phyloP scores from a whole-genome alignment of 768 basidiomycete genomes.

The Austroboletus festivus region DNA sequence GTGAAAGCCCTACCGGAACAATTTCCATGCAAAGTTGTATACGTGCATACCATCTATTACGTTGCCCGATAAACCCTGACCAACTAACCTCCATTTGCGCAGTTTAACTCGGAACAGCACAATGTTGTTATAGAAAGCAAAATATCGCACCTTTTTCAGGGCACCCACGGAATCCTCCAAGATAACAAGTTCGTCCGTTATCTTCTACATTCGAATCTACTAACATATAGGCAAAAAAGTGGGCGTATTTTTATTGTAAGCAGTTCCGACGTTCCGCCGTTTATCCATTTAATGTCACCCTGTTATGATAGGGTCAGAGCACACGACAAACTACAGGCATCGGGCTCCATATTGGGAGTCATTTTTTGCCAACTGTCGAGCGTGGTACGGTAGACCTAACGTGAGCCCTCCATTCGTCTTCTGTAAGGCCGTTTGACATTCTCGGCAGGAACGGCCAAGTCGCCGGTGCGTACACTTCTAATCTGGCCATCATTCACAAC shows the following conservation, averaged over 20 bases:
- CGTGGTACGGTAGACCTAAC: constrained; percentile 85
- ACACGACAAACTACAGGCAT: constrained; percentile 89
- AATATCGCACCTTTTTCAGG: not conserved
- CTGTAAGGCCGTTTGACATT: not conserved
- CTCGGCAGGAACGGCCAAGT: not conserved
- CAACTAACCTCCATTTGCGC: not conserved
- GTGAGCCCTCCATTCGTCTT: constrained; percentile 36
- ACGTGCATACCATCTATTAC: not conserved
- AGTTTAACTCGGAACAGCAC: not conserved
- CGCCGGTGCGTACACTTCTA: not conserved
- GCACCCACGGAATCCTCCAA: not conserved
- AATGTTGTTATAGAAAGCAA: not conserved
- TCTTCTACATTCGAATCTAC: not conserved
- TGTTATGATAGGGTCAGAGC: constrained; percentile 63
- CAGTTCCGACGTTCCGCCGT: not conserved
- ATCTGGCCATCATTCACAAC: not conserved
- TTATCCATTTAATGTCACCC: not conserved
- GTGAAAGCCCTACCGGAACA: not conserved
- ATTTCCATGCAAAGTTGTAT: not conserved
- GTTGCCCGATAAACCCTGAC: not conserved
- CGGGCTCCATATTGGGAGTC: constrained; percentile 55
- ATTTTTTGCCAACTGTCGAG: constrained; percentile 93
- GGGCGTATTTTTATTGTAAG: constrained; percentile 15
- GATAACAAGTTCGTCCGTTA: not conserved
- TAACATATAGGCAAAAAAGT: not conserved